Evolutionary conservation across 441 rosid genomes (phyloP).

Genomic region (Mallotus japonicus): DNA sequence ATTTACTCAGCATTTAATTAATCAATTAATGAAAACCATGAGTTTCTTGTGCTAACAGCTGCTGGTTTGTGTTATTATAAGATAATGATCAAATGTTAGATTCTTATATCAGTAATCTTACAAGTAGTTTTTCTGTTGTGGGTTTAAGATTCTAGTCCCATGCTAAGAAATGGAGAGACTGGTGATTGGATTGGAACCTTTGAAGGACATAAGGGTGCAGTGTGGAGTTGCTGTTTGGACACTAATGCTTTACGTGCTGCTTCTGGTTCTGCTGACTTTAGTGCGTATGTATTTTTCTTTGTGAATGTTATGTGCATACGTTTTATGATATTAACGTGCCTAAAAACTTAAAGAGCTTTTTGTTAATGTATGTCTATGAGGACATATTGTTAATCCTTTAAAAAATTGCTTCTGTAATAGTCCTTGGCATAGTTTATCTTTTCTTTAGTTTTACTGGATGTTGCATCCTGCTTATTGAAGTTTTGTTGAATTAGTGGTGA

Average conservation of each 20-base stretch:
- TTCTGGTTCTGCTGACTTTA: conserved; percentile 91
- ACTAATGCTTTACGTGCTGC: conserved; percentile 84
- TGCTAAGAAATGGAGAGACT: conserved; percentile 96
- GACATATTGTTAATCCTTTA: not conserved
- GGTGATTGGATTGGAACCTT: conserved; percentile 99
- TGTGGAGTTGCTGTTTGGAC: conserved; percentile 94
- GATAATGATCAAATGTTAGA: not conserved
- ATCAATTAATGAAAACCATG: not conserved
- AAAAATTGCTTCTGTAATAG: not conserved
- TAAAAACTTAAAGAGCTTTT: not conserved
- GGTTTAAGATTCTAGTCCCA: conserved; percentile 71
- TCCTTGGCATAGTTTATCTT: not conserved
- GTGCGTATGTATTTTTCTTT: conserved; percentile 53
- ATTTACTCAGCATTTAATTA: too few species aligned
- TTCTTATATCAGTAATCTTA: not conserved
- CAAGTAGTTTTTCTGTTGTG: not conserved
- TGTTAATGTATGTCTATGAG: not conserved
- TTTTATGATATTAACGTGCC: not conserved
- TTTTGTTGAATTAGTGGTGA: not conserved
- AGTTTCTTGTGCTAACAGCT: not conserved
- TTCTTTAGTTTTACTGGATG: not conserved
- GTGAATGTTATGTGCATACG: not conserved
- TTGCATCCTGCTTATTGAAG: not conserved
- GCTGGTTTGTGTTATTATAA: not conserved
- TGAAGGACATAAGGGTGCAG: conserved; percentile 98